phyloP scores from a whole-genome alignment of 495 filamentous ascomycete species.

The Talaromyces stipitatus region DNA sequence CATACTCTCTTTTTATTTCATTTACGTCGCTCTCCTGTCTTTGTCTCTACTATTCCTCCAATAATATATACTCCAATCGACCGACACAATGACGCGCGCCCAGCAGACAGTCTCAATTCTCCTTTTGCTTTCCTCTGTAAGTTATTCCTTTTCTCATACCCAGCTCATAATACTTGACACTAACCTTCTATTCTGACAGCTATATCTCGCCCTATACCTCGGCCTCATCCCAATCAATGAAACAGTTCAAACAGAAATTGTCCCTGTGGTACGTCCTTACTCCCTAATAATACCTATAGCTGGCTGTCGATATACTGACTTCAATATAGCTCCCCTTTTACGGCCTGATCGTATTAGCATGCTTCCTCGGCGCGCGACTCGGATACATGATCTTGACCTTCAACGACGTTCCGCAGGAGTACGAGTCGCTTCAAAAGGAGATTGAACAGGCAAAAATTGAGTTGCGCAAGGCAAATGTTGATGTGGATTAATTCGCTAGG shows the following conservation, averaged over 20 bases:
- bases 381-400: conserved; percentile 91
- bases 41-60: not conserved
- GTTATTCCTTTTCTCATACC: conserved; percentile 15
- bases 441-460: conserved; percentile 45
- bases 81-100: conserved; percentile 73
- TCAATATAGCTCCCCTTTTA: conserved; percentile 80
- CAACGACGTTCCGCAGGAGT: conserved; percentile 88
- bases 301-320: conserved; percentile 2
- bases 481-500: conserved; percentile 36
- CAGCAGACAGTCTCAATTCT: conserved; percentile 84
- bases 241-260: conserved; percentile 46
- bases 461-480: conserved; percentile 39
- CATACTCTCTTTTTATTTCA: not conserved
- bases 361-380: conserved; percentile 85
- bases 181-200: conserved; percentile 35
- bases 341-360: conserved; percentile 83
- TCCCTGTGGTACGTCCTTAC: conserved; percentile 40
- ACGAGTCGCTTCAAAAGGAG: conserved; percentile 75
- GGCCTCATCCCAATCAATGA: conserved; percentile 77
- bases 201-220: conserved; percentile 82
- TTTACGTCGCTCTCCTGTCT: not conserved
- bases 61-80: not conserved
- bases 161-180: not conserved
- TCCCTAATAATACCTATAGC: no score
- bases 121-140: conserved; percentile 81